These are phyloP conservation scores for Gloeopeniophorella convolvens DNA, from an alignment of 768 basidiomycete genomes.

Conservation along the genomic window DNA sequence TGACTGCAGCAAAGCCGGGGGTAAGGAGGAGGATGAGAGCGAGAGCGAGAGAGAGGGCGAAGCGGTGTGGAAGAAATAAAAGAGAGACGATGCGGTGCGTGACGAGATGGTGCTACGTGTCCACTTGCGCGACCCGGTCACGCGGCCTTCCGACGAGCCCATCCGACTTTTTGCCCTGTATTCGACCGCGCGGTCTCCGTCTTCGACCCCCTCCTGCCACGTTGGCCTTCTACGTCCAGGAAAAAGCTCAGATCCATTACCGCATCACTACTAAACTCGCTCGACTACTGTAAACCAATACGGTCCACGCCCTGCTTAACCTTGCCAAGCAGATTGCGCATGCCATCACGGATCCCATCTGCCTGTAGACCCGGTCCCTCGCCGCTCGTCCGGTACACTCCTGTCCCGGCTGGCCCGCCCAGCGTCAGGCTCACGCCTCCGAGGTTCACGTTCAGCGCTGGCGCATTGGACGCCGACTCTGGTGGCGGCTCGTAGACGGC, in stretches of 20 bases:
- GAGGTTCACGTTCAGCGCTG: conserved; percentile 84
- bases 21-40: conserved; percentile 10
- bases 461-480: conserved; percentile 64
- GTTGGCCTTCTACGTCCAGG: background rate
- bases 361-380: conserved; percentile 67
- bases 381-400: conserved; percentile 77
- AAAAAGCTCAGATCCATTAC: no score
- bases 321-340: conserved; percentile 81
- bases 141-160: no score
- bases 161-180: background rate
- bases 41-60: conserved; percentile 6
- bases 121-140: background rate
- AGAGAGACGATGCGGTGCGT: background rate
- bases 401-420: conserved; percentile 79
- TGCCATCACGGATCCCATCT: conserved; percentile 85
- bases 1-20: conserved; percentile 21
- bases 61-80: background rate
- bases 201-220: background rate
- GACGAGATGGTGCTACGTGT: conserved; percentile 6
- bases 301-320: conserved; percentile 80
- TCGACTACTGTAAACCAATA: conserved; percentile 32
- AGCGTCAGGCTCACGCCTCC: conserved; percentile 89
- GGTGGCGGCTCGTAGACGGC: conserved; percentile 71
- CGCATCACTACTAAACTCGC: background rate
- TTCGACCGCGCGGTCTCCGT: background rate